phyloP scores from a whole-genome alignment of 179 eudicot genomes.

The Silene coronaria region DNA sequence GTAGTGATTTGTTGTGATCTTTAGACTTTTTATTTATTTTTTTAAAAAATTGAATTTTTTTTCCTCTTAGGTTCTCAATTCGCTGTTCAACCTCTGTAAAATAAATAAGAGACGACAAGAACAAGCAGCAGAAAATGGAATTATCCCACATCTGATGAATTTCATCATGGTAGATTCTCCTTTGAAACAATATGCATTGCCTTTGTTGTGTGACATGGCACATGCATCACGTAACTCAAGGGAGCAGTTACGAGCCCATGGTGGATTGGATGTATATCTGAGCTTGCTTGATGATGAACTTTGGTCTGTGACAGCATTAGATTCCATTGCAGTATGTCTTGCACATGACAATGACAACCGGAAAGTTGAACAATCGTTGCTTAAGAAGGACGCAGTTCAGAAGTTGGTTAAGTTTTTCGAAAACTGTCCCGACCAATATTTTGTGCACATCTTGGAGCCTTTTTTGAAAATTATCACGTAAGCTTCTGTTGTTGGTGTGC shows the following conservation, averaged over 20 bases:
- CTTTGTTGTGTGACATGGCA: conserved; percentile 94
- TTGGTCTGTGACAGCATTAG: conserved; percentile 97
- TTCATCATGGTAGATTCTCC: conserved; percentile 89
- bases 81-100: conserved; percentile 95
- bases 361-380: conserved; percentile 95
- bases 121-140: conserved; percentile 98
- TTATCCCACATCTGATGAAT: conserved; percentile 93
- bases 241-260: conserved; percentile 94
- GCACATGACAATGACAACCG: conserved; percentile 93
- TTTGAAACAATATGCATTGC: conserved; percentile 81
- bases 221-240: conserved; percentile 98
- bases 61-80: conserved; percentile 65
- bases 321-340: conserved; percentile 92
- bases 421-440: conserved; percentile 84
- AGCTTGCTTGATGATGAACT: conserved; percentile 85
- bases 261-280: conserved; percentile 89
- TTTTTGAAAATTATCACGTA: conserved; percentile 97
- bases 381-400: conserved; percentile 90
- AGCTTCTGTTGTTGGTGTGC: conserved; percentile 20
- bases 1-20: background rate
- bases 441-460: conserved; percentile 94
- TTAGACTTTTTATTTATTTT: background rate
- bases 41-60: background rate
- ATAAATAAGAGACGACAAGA: conserved; percentile 98
- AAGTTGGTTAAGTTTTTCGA: conserved; percentile 88